These are phyloP conservation scores for Trypanosoma conorhini DNA, from an alignment of 208 protist species.

Conservation along the genomic window DNA sequence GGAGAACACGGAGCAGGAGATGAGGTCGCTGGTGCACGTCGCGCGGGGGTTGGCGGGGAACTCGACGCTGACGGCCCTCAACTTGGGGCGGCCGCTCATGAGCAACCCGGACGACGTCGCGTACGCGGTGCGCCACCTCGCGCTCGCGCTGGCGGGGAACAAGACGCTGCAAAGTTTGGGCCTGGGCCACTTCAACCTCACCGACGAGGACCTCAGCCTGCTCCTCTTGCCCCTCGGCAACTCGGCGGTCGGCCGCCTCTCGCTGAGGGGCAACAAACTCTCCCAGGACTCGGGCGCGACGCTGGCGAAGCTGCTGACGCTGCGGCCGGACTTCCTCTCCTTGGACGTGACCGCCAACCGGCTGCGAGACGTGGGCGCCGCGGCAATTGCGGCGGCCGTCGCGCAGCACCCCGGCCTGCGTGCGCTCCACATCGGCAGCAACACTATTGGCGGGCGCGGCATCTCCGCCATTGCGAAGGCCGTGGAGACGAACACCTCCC, in stretches of 20 bases:
- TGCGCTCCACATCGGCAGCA: slow-evolving; percentile 43
- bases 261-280: slow-evolving; percentile 67
- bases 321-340: slow-evolving; percentile 47
- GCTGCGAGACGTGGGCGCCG: slow-evolving; percentile 58
- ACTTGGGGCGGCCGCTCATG: slow-evolving; percentile 67
- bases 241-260: slow-evolving; percentile 43
- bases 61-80: slow-evolving; percentile 45
- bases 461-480: slow-evolving; percentile 44
- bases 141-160: slow-evolving; percentile 48
- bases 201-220: slow-evolving; percentile 42
- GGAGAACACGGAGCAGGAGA: slow-evolving; percentile 48
- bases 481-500: slow-evolving; percentile 33
- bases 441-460: slow-evolving; percentile 58
- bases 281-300: slow-evolving; percentile 57
- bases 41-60: slow-evolving; percentile 40
- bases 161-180: slow-evolving; percentile 42
- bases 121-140: slow-evolving; percentile 69
- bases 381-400: slow-evolving; percentile 39
- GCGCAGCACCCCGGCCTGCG: slow-evolving; percentile 41
- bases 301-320: slow-evolving; percentile 55
- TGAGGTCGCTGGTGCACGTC: slow-evolving; percentile 60
- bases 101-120: slow-evolving; percentile 56
- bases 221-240: slow-evolving; percentile 53
- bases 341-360: slow-evolving; percentile 71
- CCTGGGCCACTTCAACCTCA: slow-evolving; percentile 56